Conservation (phyloP, 805 yeast genomes). For the Candida cerambycidarum region DNA sequence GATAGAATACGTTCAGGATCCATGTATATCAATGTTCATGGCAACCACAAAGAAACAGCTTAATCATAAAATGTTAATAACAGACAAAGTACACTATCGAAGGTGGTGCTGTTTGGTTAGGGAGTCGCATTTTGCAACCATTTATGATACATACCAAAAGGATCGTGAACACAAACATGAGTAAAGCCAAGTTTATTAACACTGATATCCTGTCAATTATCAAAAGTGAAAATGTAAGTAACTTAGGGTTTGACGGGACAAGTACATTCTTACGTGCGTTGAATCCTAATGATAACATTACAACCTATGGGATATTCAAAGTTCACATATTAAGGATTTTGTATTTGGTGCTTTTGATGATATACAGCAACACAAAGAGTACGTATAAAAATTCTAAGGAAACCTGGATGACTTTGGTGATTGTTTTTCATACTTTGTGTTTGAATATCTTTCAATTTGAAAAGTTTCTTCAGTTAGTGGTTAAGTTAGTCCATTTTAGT, state of each 20-base stretch:
- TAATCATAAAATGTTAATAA: too few relatives aligned
- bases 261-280: constrained; percentile 15
- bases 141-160: constrained; percentile 1
- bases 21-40: too few relatives aligned
- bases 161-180: neutral
- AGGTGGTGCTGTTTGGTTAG: too few relatives aligned
- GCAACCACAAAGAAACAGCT: too few relatives aligned
- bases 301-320: constrained; percentile 19
- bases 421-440: constrained; percentile 4
- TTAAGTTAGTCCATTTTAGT: constrained; percentile 7
- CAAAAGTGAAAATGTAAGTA: neutral
- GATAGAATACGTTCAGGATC: too few relatives aligned
- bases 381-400: neutral
- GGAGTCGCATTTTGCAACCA: constrained; percentile 4
- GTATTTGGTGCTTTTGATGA: constrained; percentile 9
- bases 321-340: constrained; percentile 19
- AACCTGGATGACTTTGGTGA: neutral
- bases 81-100: too few relatives aligned
- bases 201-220: neutral
- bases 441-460: constrained; percentile 8
- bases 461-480: constrained; percentile 8
- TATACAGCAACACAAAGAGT: neutral
- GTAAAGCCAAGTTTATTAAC: neutral
- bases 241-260: constrained; percentile 15
- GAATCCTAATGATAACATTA: constrained; percentile 14